Percentiles rank a stretch among this genome's conserved stretches.
phyloP scores from a whole-genome alignment of 345 rosid genomes.

The Chamaenerion angustifolium region DNA sequence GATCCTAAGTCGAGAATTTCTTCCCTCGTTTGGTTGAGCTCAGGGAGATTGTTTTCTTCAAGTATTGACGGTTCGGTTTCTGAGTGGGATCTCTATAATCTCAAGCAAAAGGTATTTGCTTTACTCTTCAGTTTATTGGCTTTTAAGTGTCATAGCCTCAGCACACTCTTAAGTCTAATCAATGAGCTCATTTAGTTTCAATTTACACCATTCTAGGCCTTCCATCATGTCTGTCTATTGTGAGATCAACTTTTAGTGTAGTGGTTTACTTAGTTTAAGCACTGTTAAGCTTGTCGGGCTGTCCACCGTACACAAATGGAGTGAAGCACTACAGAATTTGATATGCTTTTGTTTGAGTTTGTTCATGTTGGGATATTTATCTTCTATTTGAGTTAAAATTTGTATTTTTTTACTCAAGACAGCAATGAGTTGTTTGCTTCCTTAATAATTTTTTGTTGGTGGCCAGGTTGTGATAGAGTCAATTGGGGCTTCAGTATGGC shows the following conservation, averaged over 20 bases:
- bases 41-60: conserved; percentile 71
- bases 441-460: conserved; percentile 5
- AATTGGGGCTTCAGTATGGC: conserved; percentile 80
- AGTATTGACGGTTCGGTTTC: conserved; percentile 76
- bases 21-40: conserved; percentile 71
- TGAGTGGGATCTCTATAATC: conserved; percentile 76
- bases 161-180: no score
- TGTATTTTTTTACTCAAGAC: no score
- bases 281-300: no score
- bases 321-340: no score
- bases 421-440: neutral
- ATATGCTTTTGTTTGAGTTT: no score
- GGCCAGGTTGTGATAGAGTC: conserved; percentile 59
- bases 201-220: no score
- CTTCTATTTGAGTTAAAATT: neutral
- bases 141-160: neutral
- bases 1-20: conserved; percentile 63
- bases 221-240: no score
- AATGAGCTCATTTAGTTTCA: no score
- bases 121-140: neutral
- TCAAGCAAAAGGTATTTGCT: conserved; percentile 62
- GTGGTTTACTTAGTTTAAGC: no score
- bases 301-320: no score
- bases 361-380: no score
- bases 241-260: no score